Conservation (phyloP, 345 rosid genomes). For the Eucalyptus guilfoylei region DNA sequence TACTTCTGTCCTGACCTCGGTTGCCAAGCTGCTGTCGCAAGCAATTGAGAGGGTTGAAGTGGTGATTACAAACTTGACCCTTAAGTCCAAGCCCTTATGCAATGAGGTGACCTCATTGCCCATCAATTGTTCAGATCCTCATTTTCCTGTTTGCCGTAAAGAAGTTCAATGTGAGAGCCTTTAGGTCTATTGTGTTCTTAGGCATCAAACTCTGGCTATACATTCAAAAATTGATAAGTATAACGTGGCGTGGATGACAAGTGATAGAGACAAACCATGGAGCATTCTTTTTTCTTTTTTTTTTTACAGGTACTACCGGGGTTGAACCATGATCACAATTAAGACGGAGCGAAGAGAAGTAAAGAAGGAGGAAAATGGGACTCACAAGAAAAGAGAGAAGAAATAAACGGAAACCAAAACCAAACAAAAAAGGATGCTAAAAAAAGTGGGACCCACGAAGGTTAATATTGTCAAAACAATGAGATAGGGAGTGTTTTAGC, state of each 20-base stretch:
- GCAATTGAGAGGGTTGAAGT: constrained; percentile 34
- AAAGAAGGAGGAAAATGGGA: background rate
- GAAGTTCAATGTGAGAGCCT: constrained; percentile 41
- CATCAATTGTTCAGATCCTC: constrained; percentile 80
- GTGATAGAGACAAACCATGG: background rate
- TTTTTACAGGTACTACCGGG: no score
- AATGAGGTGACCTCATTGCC: constrained; percentile 22
- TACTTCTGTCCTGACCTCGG: constrained; percentile 28
- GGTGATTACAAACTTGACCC: constrained; percentile 17
- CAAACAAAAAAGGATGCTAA: background rate
- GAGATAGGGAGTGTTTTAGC: background rate
- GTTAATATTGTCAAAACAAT: background rate
- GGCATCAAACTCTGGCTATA: constrained; percentile 51
- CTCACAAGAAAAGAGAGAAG: background rate
- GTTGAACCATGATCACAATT: background rate
- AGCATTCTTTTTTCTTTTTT: background rate
- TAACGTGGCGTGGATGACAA: constrained; percentile 58
- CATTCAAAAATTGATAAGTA: constrained; percentile 60
- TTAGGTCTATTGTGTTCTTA: constrained; percentile 5
- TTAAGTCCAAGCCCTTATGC: background rate
- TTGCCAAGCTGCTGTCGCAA: constrained; percentile 11
- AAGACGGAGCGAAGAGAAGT: background rate
- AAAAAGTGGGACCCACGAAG: no score
- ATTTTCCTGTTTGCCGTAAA: constrained; percentile 41
- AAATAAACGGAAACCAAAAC: background rate